Evolutionary conservation across 305 asterid species (phyloP).

Genomic region (Solanum hybrid): DNA sequence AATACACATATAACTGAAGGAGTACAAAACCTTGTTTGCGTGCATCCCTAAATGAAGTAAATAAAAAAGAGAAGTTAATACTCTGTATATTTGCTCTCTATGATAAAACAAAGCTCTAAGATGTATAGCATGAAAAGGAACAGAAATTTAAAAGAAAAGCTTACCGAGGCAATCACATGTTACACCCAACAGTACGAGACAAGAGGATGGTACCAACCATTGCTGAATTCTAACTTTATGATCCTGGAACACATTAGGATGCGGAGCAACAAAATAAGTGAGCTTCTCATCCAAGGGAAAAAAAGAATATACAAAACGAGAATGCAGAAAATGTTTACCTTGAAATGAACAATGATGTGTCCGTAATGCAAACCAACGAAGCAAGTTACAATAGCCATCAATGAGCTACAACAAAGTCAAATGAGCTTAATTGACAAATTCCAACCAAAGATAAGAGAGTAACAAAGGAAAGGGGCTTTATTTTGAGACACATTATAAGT

Average conservation of each 20-base stretch:
- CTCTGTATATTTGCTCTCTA: not conserved
- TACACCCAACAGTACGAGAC: conserved; percentile 32
- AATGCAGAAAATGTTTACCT: conserved; percentile 25
- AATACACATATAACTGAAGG: conserved; percentile 55
- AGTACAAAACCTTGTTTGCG: conserved; percentile 55
- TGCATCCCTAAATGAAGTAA: conserved; percentile 41
- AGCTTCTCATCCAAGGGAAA: not conserved
- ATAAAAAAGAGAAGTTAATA: not conserved
- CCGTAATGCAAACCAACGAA: conserved; percentile 61
- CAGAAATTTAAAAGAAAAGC: not conserved
- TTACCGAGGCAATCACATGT: conserved; percentile 41
- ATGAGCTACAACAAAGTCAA: conserved; percentile 37
- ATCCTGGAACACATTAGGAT: conserved; percentile 32
- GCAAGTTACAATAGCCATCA: conserved; percentile 58
- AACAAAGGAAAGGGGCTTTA: not conserved
- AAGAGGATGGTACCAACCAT: conserved; percentile 45
- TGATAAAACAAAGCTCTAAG: not conserved
- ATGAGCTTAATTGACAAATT: conserved; percentile 12
- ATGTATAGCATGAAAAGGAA: not conserved
- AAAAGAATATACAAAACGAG: not conserved
- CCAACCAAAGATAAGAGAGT: not conserved
- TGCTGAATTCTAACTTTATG: conserved; percentile 41
- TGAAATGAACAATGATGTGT: conserved; percentile 51
- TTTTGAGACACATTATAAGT: not conserved
- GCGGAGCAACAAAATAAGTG: not conserved